A percentile compares a stretch with the other conserved stretches of the same genome.
phyloP scores from a whole-genome alignment of 2,329 filamentous ascomycete species.

The Hypomyces rosellus region DNA sequence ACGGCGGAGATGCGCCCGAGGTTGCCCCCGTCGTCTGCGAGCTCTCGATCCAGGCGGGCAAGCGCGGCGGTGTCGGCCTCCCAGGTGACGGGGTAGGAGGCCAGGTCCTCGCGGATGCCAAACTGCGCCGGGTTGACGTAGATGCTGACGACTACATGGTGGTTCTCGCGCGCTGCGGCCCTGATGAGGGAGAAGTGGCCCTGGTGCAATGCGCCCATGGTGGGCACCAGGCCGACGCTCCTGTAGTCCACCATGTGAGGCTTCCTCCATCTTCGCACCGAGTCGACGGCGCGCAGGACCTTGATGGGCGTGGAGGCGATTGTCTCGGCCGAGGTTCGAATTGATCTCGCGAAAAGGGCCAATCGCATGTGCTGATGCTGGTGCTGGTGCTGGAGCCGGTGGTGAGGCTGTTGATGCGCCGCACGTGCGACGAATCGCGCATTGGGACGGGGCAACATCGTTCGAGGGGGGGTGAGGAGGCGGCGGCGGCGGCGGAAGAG shows the following conservation, averaged over 20 bases:
- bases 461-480: neutral
- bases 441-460: slow-evolving; percentile 5
- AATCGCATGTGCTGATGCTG: slow-evolving; percentile 5
- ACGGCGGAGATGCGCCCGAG: slow-evolving; percentile 70
- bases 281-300: slow-evolving; percentile 68
- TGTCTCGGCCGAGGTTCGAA: slow-evolving; percentile 30
- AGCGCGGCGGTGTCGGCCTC: slow-evolving; percentile 65
- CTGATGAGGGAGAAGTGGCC: slow-evolving; percentile 85
- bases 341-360: slow-evolving; percentile 12
- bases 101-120: slow-evolving; percentile 78
- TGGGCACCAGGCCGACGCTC: slow-evolving; percentile 83
- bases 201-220: slow-evolving; percentile 94
- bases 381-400: neutral
- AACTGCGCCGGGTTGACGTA: slow-evolving; percentile 98
- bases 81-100: slow-evolving; percentile 88
- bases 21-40: slow-evolving; percentile 55
- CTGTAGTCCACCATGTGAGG: slow-evolving; percentile 60
- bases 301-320: slow-evolving; percentile 56
- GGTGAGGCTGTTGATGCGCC: slow-evolving; percentile 1
- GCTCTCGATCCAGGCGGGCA: slow-evolving; percentile 60
- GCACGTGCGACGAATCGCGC: slow-evolving; percentile 6
- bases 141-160: slow-evolving; percentile 81
- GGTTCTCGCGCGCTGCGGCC: slow-evolving; percentile 75
- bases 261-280: slow-evolving; percentile 63
- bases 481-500: no score